These are phyloP conservation scores for Lipomyces yamanashiensis DNA, from an alignment of 805 yeast genomes.

Conservation along the genomic window DNA sequence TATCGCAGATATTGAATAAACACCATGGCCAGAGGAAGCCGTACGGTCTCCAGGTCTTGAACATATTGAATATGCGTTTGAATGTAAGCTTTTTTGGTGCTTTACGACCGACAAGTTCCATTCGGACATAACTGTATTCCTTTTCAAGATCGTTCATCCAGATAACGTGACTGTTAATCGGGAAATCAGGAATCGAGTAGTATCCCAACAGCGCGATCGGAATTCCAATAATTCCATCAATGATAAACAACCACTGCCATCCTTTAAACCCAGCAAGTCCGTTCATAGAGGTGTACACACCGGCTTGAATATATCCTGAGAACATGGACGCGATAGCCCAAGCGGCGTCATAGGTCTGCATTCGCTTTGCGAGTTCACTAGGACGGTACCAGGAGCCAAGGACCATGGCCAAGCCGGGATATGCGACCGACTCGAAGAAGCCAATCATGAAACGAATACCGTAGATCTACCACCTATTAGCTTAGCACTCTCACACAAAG, in stretches of 20 bases:
- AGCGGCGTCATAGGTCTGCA: slow-evolving; percentile 63
- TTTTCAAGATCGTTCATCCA: slow-evolving; percentile 48
- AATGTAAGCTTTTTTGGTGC: slow-evolving; percentile 28
- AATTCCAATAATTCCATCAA: slow-evolving; percentile 34
- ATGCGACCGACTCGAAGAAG: slow-evolving; percentile 59
- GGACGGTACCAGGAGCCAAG: slow-evolving; percentile 56
- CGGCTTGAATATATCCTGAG: slow-evolving; percentile 65
- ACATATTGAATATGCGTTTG: slow-evolving; percentile 19
- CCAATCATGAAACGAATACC: slow-evolving; percentile 34
- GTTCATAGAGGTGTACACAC: slow-evolving; percentile 53
- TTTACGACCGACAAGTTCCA: slow-evolving; percentile 32
- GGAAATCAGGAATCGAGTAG: slow-evolving; percentile 67
- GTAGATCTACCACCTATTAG: slow-evolving; percentile 16
- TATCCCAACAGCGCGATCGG: slow-evolving; percentile 31
- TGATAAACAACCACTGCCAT: slow-evolving; percentile 54
- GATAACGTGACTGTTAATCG: slow-evolving; percentile 53
- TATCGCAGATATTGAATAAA: slow-evolving; percentile 30
- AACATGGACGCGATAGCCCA: slow-evolving; percentile 67
- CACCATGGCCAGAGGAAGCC: slow-evolving; percentile 31
- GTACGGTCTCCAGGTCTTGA: slow-evolving; percentile 32
- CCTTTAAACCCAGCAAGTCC: slow-evolving; percentile 61
- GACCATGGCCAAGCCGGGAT: slow-evolving; percentile 53
- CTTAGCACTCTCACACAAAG: not conserved
- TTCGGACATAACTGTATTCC: slow-evolving; percentile 33
- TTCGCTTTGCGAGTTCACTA: slow-evolving; percentile 62